These are phyloP conservation scores for Musa acuminata DNA, from an alignment of 176 grass and related monocot species.

Conservation along the genomic window DNA sequence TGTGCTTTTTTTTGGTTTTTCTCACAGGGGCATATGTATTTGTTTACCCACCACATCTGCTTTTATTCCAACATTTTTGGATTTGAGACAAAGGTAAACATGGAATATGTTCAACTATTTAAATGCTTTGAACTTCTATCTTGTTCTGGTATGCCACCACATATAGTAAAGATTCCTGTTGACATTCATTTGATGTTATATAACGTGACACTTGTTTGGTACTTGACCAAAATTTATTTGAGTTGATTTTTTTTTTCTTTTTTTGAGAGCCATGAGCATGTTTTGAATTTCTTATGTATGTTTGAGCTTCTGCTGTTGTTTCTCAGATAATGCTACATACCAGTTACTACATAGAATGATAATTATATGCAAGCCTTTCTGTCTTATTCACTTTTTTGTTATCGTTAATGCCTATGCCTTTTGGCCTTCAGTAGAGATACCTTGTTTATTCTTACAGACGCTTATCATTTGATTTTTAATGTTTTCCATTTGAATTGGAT, in stretches of 20 bases:
- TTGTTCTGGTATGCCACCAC: neutral
- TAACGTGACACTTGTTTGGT: neutral
- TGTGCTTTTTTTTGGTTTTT: neutral
- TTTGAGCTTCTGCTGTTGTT: neutral
- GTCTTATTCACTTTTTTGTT: neutral
- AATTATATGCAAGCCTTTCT: neutral
- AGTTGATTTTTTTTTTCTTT: neutral
- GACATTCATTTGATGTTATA: neutral
- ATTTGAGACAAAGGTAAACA: slow-evolving; percentile 86
- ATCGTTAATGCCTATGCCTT: too few species aligned
- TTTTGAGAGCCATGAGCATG: neutral
- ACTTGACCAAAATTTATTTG: neutral
- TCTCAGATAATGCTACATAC: neutral
- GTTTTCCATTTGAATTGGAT: too few species aligned
- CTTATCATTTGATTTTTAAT: too few species aligned
- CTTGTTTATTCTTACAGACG: too few species aligned
- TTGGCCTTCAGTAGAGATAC: too few species aligned
- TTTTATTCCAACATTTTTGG: slow-evolving; percentile 99
- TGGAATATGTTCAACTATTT: neutral
- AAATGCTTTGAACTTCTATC: neutral
- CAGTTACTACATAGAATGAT: neutral
- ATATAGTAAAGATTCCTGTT: neutral
- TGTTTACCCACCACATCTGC: slow-evolving; percentile 88
- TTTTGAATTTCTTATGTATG: neutral
- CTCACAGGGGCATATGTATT: slow-evolving; percentile 93